Evolutionary conservation across 129 eudicot species (phyloP).

Genomic region (Glebionis coronaria): DNA sequence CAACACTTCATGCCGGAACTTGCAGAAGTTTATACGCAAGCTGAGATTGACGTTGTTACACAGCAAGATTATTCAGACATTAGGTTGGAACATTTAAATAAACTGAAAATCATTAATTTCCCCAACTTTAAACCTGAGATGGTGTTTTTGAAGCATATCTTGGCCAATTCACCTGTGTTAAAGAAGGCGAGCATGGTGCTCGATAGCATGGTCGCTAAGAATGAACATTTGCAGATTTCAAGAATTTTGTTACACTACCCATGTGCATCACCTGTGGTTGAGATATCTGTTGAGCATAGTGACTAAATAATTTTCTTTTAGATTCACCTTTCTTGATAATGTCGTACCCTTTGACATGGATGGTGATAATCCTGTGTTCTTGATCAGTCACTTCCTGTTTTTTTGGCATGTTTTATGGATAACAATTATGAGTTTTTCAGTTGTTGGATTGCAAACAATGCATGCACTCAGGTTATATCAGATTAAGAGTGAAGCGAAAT

Average conservation of each 20-base stretch:
- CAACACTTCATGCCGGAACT: neutral
- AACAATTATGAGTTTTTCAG: too few relatives aligned
- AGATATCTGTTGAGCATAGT: neutral
- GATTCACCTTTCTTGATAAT: too few relatives aligned
- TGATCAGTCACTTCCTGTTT: too few relatives aligned
- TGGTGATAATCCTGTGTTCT: too few relatives aligned
- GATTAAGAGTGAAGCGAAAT: too few relatives aligned
- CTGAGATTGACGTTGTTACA: neutral
- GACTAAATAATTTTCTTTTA: too few relatives aligned
- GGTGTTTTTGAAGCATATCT: conserved; percentile 13
- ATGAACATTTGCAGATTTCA: conserved; percentile 5
- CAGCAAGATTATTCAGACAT: neutral
- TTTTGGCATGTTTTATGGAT: too few relatives aligned
- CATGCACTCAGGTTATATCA: too few relatives aligned
- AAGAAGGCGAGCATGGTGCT: neutral
- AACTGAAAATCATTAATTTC: neutral
- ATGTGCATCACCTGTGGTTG: neutral
- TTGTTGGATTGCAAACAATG: too few relatives aligned
- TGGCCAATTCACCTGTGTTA: conserved; percentile 12
- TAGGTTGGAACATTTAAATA: conserved; percentile 2
- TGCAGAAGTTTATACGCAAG: neutral
- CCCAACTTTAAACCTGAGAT: neutral
- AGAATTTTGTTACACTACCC: neutral
- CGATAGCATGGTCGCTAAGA: too few relatives aligned
- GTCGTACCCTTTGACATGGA: too few relatives aligned